These are phyloP conservation scores for Nannochloropsis gaditana DNA, from an alignment of 108 stramenopile species.

Conservation along the genomic window DNA sequence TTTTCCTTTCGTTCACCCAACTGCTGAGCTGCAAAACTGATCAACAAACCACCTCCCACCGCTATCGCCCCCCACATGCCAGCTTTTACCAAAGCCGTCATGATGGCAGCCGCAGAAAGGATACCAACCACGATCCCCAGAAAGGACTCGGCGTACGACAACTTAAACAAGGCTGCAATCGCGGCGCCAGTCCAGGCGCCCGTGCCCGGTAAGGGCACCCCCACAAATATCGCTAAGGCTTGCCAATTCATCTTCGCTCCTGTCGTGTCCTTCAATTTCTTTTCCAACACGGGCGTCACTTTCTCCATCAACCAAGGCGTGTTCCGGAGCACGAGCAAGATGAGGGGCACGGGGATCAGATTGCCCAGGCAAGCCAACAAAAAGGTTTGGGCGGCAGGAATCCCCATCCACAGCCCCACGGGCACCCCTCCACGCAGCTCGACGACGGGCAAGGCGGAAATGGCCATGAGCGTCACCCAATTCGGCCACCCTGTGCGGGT, in stretches of 20 bases:
- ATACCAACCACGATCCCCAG: constrained; percentile 84
- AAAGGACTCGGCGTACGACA: constrained; percentile 73
- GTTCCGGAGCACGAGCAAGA: constrained; percentile 42
- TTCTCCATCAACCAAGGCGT: constrained; percentile 36
- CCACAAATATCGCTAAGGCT: constrained; percentile 85
- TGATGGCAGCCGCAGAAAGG: constrained; percentile 77
- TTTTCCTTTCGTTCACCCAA: too few species aligned
- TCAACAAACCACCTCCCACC: not conserved
- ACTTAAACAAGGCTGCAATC: constrained; percentile 81
- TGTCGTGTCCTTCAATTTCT: not conserved
- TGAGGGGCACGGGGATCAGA: constrained; percentile 60
- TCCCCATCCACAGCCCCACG: constrained; percentile 60
- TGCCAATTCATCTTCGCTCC: constrained; percentile 53
- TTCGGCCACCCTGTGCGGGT: constrained; percentile 60
- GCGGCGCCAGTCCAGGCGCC: constrained; percentile 96
- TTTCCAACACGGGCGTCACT: constrained; percentile 50
- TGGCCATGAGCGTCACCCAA: constrained; percentile 72
- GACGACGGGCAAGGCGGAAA: constrained; percentile 87
- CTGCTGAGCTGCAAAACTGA: not conserved
- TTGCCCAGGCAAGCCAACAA: constrained; percentile 82
- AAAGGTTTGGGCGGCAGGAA: constrained; percentile 69
- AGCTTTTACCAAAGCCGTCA: constrained; percentile 54
- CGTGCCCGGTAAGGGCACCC: constrained; percentile 90
- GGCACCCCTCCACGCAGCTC: constrained; percentile 73
- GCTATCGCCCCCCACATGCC: constrained; percentile 34